These are phyloP conservation scores for Ophiostoma perfectum DNA, from an alignment of 2,329 filamentous ascomycete genomes.

Conservation along the genomic window DNA sequence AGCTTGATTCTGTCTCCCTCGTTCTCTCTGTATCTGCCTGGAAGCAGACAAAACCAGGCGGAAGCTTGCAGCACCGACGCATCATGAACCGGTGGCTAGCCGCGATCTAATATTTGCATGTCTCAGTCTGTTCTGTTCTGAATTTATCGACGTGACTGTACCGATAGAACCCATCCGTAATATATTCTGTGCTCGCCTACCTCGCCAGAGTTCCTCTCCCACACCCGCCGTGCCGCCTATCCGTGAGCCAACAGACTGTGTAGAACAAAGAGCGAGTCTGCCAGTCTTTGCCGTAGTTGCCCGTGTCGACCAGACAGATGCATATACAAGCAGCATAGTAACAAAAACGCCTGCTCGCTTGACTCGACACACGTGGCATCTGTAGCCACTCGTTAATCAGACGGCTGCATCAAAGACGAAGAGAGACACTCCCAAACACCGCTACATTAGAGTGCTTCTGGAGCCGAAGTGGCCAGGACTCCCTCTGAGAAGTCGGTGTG, in stretches of 20 bases:
- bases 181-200: conserved; percentile 9
- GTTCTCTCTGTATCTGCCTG: conserved; percentile 1
- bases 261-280: conserved; percentile 14
- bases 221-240: conserved; percentile 16
- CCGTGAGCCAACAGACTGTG: conserved; percentile 12
- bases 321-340: too few relatives aligned
- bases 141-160: neutral
- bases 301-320: neutral
- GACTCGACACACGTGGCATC: conserved; percentile 53
- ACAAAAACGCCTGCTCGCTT: neutral
- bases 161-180: neutral
- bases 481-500: conserved; percentile 20
- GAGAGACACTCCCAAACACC: conserved; percentile 14
- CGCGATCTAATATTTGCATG: conserved; percentile 3
- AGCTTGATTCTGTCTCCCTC: neutral
- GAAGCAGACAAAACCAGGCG: conserved; percentile 19
- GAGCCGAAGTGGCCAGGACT: too few relatives aligned
- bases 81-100: conserved; percentile 19
- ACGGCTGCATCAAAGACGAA: conserved; percentile 6
- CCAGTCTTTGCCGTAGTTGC: neutral
- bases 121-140: conserved; percentile 16
- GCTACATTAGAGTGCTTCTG: neutral
- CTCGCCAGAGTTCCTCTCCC: conserved; percentile 7
- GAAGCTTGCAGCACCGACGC: conserved; percentile 24
- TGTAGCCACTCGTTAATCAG: conserved; percentile 22